Conservation (phyloP, 768 basidiomycete species). For the Pisolithus tinctorius region DNA sequence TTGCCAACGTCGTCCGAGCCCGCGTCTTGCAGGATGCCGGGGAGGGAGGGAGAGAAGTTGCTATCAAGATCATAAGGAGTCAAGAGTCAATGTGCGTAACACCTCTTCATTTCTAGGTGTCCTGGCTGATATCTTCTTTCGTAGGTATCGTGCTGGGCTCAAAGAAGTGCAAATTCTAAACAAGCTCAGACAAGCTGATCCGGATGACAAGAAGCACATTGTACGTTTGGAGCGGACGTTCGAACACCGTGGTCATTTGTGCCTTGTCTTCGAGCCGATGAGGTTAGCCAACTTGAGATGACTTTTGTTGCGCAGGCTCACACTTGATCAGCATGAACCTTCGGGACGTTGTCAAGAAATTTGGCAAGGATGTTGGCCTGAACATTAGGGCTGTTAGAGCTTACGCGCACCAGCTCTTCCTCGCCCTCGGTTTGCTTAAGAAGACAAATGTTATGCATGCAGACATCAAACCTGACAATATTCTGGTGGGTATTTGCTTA, state of each 20-base stretch:
- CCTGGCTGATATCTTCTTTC: background rate
- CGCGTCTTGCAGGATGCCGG: conserved; percentile 64
- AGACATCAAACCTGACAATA: conserved; percentile 98
- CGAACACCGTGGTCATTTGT: conserved; percentile 95
- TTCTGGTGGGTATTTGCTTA: conserved; percentile 55
- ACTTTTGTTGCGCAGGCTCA: background rate
- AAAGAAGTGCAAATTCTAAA: conserved; percentile 89
- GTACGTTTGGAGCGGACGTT: conserved; percentile 91
- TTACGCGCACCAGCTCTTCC: conserved; percentile 95
- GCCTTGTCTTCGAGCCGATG: conserved; percentile 90
- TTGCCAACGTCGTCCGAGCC: conserved; percentile 92
- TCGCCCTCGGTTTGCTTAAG: conserved; percentile 74
- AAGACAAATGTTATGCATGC: conserved; percentile 96
- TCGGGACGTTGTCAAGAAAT: conserved; percentile 94
- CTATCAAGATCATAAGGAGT: conserved; percentile 93
- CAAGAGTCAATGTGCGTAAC: conserved; percentile 90
- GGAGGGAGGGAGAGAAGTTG: conserved; percentile 68
- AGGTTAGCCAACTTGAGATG: conserved; percentile 46
- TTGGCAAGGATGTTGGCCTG: conserved; percentile 95
- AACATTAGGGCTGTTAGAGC: conserved; percentile 97
- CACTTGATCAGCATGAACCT: conserved; percentile 78
- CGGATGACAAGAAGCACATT: conserved; percentile 94
- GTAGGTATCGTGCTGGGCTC: conserved; percentile 88
- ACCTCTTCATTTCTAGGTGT: conserved; percentile 1
- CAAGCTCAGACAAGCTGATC: conserved; percentile 83